Conservation (phyloP, 2,329 filamentous ascomycete species). For the Aspergillus costaricaensis region DNA sequence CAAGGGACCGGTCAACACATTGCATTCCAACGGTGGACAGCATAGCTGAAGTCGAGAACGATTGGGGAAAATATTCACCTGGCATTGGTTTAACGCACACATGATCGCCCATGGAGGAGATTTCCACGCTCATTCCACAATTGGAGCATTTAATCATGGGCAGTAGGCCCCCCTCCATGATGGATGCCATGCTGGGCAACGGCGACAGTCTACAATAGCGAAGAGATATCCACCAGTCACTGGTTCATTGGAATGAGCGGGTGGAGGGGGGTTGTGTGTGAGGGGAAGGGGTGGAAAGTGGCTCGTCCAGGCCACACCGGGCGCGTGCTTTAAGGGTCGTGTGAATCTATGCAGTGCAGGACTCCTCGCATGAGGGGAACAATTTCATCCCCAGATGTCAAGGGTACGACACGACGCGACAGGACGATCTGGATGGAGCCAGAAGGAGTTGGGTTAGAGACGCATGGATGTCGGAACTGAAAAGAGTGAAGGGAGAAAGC, state of each 20-base stretch:
- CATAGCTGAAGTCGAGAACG: background rate
- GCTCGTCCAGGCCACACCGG: background rate
- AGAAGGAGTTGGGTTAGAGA: background rate
- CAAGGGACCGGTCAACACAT: constrained; percentile 12
- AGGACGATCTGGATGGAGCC: constrained; percentile 3
- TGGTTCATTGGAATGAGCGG: constrained; percentile 17
- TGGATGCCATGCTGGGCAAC: constrained; percentile 30
- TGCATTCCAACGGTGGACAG: background rate
- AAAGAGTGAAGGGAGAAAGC: background rate
- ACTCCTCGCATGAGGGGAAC: background rate
- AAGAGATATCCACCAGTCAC: constrained; percentile 9
- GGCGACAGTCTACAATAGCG: constrained; percentile 44
- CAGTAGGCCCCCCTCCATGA: constrained; percentile 67
- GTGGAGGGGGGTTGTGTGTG: background rate
- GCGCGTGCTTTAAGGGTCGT: background rate
- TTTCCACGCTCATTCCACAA: constrained; percentile 76
- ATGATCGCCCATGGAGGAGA: constrained; percentile 84
- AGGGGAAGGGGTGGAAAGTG: background rate
- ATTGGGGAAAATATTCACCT: constrained; percentile 31
- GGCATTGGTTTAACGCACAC: constrained; percentile 58
- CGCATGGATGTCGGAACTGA: background rate
- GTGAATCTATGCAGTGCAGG: background rate
- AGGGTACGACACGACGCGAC: background rate
- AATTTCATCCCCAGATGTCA: background rate
- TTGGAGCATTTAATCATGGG: constrained; percentile 86